phyloP scores from a whole-genome alignment of 148 eudicot genomes.

The Fallopia convolvulus region DNA sequence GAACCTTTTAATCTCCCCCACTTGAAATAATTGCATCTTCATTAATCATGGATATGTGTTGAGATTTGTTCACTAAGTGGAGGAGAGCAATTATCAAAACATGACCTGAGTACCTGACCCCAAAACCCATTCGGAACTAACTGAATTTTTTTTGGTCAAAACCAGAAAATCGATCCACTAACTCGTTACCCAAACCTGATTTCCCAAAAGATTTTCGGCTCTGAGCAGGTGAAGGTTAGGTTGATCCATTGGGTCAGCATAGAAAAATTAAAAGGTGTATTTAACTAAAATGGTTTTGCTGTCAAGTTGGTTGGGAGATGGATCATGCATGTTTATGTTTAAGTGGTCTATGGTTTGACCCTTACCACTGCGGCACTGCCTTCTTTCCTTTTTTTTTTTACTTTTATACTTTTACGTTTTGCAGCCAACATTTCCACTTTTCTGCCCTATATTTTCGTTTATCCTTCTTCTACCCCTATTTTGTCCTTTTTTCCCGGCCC shows the following conservation, averaged over 20 bases:
- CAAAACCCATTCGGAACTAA: neutral
- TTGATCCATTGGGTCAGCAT: neutral
- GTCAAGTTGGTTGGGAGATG: neutral
- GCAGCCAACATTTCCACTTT: neutral
- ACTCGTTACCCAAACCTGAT: neutral
- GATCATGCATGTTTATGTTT: neutral
- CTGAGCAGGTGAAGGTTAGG: neutral
- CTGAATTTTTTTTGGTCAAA: neutral
- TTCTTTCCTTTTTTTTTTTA: neutral
- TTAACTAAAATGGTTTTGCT: neutral
- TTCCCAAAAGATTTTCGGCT: neutral
- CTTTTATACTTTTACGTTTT: neutral
- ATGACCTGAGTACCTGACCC: neutral
- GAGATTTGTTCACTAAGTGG: neutral
- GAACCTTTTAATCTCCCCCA: neutral
- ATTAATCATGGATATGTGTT: neutral
- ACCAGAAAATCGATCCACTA: neutral
- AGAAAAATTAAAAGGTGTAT: neutral
- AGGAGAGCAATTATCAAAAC: neutral
- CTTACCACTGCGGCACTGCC: neutral
- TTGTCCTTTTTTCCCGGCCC: neutral
- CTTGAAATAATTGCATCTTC: neutral
- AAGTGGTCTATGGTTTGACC: neutral
- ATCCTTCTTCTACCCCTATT: neutral
- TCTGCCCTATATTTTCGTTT: neutral